phyloP scores from a whole-genome alignment of 1,139 yeast species.

The Magnusiomyces sp. region DNA sequence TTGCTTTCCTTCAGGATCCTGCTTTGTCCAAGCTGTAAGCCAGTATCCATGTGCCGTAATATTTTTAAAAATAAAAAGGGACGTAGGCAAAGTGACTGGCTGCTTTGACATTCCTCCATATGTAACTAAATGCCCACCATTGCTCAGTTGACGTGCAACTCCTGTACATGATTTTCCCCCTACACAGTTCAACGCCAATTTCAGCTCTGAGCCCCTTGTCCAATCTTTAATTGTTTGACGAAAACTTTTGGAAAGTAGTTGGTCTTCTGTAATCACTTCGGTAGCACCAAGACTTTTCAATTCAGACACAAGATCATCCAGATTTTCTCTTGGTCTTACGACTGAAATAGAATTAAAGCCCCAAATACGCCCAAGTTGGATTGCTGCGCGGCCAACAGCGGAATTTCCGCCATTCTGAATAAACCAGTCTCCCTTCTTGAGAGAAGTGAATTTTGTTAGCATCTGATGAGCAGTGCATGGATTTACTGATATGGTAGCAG shows the following conservation, averaged over 20 bases:
- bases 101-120: slow-evolving; percentile 98
- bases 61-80: slow-evolving; percentile 82
- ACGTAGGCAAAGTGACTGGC: slow-evolving; percentile 84
- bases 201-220: slow-evolving; percentile 45
- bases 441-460: slow-evolving; percentile 61
- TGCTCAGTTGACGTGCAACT: slow-evolving; percentile 70
- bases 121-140: slow-evolving; percentile 69
- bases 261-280: slow-evolving; percentile 79
- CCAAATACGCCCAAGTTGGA: slow-evolving; percentile 70
- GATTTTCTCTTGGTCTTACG: slow-evolving; percentile 72
- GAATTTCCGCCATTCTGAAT: slow-evolving; percentile 95
- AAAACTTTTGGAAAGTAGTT: slow-evolving; percentile 60
- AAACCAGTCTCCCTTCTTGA: slow-evolving; percentile 76
- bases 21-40: slow-evolving; percentile 73
- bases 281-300: slow-evolving; percentile 69
- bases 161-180: slow-evolving; percentile 82
- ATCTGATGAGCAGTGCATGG: slow-evolving; percentile 88
- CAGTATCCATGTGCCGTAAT: slow-evolving; percentile 84
- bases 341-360: slow-evolving; percentile 84
- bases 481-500: slow-evolving; percentile 44
- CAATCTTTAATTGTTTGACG: slow-evolving; percentile 53
- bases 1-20: slow-evolving; percentile 53
- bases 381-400: slow-evolving; percentile 90
- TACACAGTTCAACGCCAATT: slow-evolving; percentile 81
- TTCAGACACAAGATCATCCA: slow-evolving; percentile 52